Conservation (phyloP, 2,329 filamentous ascomycete genomes). For the Leptographium wingfieldii region DNA sequence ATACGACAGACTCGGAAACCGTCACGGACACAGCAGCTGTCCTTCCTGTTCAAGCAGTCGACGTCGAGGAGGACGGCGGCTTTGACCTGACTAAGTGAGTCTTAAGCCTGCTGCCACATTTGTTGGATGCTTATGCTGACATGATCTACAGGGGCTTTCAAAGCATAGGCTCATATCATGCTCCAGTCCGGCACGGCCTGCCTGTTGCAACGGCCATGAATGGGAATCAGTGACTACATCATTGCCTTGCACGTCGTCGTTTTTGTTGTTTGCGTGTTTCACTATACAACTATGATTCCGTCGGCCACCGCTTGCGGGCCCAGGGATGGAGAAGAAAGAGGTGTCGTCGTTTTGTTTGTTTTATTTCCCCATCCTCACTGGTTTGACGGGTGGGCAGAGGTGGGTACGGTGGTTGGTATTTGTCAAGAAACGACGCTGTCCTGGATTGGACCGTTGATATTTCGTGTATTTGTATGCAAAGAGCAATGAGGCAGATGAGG, state of each 20-base stretch:
- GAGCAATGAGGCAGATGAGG: not conserved
- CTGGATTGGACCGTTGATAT: not conserved
- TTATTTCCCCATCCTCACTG: not conserved
- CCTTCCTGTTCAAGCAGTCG: conserved; percentile 8
- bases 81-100: conserved; percentile 48
- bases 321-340: not conserved
- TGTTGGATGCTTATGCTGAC: conserved; percentile 15
- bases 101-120: not conserved
- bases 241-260: not conserved
- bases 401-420: not conserved
- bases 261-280: not conserved
- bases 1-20: not conserved
- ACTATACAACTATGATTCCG: too few relatives aligned
- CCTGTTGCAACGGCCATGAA: conserved; percentile 29
- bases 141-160: conserved; percentile 43
- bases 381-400: not conserved
- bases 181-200: conserved; percentile 35
- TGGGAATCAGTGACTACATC: conserved; percentile 14
- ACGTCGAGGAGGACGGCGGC: conserved; percentile 36
- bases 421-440: not conserved
- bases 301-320: too few relatives aligned
- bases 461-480: not conserved
- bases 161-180: conserved; percentile 51
- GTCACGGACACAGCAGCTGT: not conserved
- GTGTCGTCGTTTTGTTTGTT: not conserved